Base-by-base conservation (phyloP, 2,329 filamentous ascomycete species). In the Epichloe sp. region DNA sequence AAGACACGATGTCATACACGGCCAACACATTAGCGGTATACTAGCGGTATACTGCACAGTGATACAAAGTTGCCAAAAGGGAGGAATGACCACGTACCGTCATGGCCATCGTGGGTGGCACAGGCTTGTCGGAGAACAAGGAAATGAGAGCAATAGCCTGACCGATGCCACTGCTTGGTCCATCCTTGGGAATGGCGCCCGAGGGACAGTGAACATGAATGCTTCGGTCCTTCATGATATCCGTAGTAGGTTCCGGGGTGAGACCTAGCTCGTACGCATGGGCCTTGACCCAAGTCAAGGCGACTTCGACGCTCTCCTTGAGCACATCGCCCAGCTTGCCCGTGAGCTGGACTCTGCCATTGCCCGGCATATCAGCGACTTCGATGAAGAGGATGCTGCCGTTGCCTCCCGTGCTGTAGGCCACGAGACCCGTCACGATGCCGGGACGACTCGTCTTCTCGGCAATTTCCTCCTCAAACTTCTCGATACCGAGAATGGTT, bases 331-430 rank as follows among this genome's bases (percentile, higher is more conserved):
- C 93, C 6, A 98, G 81, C 66, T 95, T 97, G 55, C 93, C 93
- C 1, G 93, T 98, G 26, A 98, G 81, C 69, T 97, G 93, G 37
- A 98, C 88, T 49, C 85, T 83, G 36, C 93, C 93, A 52, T 80
- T 84, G 43, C 93, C 93, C 0, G 93, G 93, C 89, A 97, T 97
- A 63, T 95, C 90, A 11, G 91, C 88, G 44, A 96, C 88, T 69
- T 98, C 93, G 60, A 98, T 98, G 74, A 98, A 98, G 51, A 98
- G 77, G 61, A 98, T 98, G 63, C 86, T 90, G 55, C 93, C 93
- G 65, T 96, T 91, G 46, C 89, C 89, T 47, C 93, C 91, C 4
- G 85, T 86, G 62, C 85, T 88, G 71, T 96, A 98, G 8, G 93
- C 93, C 15, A 98, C 93, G 35, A 98, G 82, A 14, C 93, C 93